These are phyloP conservation scores for Triticum dicoccoides DNA, from an alignment of 176 grass and related monocot species.

Conservation along the genomic window DNA sequence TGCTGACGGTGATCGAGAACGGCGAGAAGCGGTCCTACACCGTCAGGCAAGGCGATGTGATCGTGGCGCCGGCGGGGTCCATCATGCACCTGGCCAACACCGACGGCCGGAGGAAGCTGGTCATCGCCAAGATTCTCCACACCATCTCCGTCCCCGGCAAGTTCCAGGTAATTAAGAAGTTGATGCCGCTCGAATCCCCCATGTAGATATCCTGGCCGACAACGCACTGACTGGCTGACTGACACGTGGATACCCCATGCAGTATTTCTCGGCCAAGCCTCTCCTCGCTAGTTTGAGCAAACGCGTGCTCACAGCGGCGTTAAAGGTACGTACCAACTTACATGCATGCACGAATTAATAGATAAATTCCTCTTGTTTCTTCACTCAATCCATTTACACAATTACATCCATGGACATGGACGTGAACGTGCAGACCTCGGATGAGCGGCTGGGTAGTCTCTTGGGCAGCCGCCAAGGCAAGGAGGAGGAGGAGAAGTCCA, in stretches of 20 bases:
- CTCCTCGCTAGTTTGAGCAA: conserved; percentile 53
- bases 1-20: conserved; percentile 42
- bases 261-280: conserved; percentile 69
- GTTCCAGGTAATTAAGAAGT: conserved; percentile 32
- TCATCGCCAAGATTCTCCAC: conserved; percentile 51
- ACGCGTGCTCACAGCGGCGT: conserved; percentile 52
- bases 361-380: background rate
- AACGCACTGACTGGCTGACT: background rate
- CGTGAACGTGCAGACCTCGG: conserved; percentile 28
- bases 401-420: background rate
- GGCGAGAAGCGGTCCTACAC: conserved; percentile 49
- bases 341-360: background rate
- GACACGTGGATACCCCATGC: background rate
- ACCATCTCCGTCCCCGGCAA: conserved; percentile 63
- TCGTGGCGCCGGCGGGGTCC: conserved; percentile 51
- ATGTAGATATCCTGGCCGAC: background rate
- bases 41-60: conserved; percentile 53
- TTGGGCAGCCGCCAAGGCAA: conserved; percentile 16
- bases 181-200: background rate
- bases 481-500: background rate
- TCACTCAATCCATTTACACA: no score
- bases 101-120: conserved; percentile 58
- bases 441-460: conserved; percentile 35
- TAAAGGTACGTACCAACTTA: conserved; percentile 31
- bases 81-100: conserved; percentile 66